Conservation (phyloP, 2,329 filamentous ascomycete species). For the Cordyceps cicadae region DNA sequence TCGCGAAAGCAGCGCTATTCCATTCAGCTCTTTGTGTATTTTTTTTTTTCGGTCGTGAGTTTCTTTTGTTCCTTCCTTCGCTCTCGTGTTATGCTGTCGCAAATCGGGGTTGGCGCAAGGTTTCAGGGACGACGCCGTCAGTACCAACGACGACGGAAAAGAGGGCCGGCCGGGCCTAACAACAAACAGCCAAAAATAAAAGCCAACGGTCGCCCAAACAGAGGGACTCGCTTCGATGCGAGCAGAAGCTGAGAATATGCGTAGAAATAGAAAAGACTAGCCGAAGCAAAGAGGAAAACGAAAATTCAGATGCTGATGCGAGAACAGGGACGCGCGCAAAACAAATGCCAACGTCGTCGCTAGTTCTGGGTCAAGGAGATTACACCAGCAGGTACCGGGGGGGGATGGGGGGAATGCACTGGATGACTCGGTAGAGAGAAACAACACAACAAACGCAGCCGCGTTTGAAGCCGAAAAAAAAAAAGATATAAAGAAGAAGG, state of each 20-base stretch:
- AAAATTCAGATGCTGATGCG: neutral
- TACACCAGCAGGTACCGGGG: slow-evolving; percentile 1
- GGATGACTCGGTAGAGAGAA: neutral
- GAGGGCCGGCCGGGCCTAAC: slow-evolving; percentile 3
- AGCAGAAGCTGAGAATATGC: neutral
- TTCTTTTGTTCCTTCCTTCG: neutral
- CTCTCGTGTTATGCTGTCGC: neutral
- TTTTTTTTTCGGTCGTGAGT: neutral
- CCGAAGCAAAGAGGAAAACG: neutral
- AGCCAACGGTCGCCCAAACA: neutral
- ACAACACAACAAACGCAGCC: neutral
- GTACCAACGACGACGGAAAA: neutral
- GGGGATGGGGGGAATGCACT: neutral
- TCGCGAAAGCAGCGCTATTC: neutral
- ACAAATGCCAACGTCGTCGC: slow-evolving; percentile 1
- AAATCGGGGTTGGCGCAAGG: neutral
- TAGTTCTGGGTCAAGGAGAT: slow-evolving; percentile 6
- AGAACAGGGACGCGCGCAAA: neutral
- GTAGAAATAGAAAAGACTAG: neutral
- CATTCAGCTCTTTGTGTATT: neutral
- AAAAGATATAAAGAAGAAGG: neutral
- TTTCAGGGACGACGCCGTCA: neutral
- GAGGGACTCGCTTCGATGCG: neutral
- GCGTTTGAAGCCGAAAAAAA: neutral
- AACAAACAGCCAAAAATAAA: slow-evolving; percentile 4